A percentile compares a stretch with the other conserved stretches of the same genome.
These are phyloP conservation scores for Pyracantha coccinea DNA, from an alignment of 331 rosid genomes.

Conservation along the genomic window DNA sequence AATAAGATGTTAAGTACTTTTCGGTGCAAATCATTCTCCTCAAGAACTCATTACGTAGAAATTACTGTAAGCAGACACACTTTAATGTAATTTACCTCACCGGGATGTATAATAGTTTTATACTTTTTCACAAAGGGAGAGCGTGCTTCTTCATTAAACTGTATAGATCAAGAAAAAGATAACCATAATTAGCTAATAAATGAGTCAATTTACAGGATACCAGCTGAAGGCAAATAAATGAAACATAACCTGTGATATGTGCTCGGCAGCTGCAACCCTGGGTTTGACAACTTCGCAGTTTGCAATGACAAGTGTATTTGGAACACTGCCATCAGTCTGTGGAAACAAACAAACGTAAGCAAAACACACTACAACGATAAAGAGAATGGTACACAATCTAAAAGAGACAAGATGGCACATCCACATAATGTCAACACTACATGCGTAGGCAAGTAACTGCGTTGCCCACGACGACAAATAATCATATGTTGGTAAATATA, in stretches of 20 bases:
- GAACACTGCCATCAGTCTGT: constrained; percentile 30
- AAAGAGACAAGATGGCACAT: background rate
- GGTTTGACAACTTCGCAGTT: constrained; percentile 36
- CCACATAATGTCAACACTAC: background rate
- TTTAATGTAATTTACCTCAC: constrained; percentile 19
- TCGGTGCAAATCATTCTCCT: background rate
- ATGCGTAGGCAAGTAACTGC: background rate
- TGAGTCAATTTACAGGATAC: background rate
- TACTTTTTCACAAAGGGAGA: constrained; percentile 34
- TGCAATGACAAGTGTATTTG: constrained; percentile 34
- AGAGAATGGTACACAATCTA: background rate
- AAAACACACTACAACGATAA: background rate
- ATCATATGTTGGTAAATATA: background rate
- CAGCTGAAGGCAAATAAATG: background rate
- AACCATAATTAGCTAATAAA: background rate
- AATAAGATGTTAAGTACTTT: background rate
- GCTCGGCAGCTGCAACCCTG: constrained; percentile 38
- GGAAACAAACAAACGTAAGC: background rate
- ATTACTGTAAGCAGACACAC: background rate
- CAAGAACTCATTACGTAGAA: background rate
- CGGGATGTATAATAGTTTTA: constrained; percentile 36
- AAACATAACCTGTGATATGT: constrained; percentile 30
- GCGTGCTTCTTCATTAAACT: constrained; percentile 40
- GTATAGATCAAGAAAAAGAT: background rate
- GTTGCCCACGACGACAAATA: background rate